phyloP scores from a whole-genome alignment of 805 yeast species.

The Wickerhamiella kazuoi region DNA sequence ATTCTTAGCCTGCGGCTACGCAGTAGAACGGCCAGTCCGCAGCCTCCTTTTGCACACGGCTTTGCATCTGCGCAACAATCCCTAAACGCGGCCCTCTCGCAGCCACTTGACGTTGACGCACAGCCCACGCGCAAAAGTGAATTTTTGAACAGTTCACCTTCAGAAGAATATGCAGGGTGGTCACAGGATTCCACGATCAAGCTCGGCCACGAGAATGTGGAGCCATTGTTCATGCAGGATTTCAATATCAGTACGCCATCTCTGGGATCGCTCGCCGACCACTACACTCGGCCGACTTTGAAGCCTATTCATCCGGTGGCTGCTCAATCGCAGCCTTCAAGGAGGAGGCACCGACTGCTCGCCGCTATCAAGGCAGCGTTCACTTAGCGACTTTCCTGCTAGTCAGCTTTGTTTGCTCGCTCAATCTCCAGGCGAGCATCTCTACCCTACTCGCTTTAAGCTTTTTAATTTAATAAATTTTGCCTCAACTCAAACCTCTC shows the following conservation, averaged over 20 bases:
- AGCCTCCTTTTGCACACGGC: neutral
- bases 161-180: neutral
- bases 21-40: neutral
- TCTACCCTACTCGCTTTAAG: too few relatives aligned
- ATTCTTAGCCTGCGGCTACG: neutral
- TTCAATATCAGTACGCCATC: neutral
- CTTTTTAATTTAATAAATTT: too few relatives aligned
- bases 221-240: constrained; percentile 5
- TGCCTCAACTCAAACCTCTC: too few relatives aligned
- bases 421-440: too few relatives aligned
- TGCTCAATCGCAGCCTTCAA: too few relatives aligned
- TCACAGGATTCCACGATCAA: neutral
- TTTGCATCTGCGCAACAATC: neutral
- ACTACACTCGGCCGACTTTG: neutral
- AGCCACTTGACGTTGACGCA: neutral
- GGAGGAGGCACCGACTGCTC: neutral
- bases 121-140: neutral
- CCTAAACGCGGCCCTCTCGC: too few relatives aligned
- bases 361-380: neutral
- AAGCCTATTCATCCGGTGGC: too few relatives aligned
- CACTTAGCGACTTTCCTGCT: too few relatives aligned
- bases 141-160: neutral
- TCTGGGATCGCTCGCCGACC: neutral
- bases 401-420: too few relatives aligned
- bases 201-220: constrained; percentile 2